Evolutionary conservation across 1,284 basidiomycete genomes (phyloP).

Genomic region (Ceratobasidium sp.): DNA sequence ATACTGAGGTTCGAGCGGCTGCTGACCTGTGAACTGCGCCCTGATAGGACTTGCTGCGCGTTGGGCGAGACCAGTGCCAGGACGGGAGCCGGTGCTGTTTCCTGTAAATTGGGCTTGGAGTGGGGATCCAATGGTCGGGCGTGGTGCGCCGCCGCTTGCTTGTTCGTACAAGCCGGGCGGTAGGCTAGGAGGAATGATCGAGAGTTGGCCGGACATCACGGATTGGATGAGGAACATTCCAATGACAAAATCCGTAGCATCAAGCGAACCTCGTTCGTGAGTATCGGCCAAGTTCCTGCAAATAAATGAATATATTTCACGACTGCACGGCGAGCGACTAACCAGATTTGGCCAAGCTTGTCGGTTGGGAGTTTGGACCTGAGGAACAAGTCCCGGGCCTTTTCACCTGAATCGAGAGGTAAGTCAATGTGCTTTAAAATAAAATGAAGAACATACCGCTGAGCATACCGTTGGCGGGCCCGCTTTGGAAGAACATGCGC

Average conservation of each 20-base stretch:
- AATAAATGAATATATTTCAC: background rate
- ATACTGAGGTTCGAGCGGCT: constrained; percentile 54
- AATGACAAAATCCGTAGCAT: constrained; percentile 92
- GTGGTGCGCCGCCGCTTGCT: constrained; percentile 62
- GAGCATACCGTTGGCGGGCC: constrained; percentile 78
- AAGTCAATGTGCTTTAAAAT: constrained; percentile 30
- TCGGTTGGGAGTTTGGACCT: constrained; percentile 92
- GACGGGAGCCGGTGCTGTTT: constrained; percentile 58
- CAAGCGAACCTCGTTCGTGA: constrained; percentile 87
- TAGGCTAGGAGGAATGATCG: constrained; percentile 76
- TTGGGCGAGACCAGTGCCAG: constrained; percentile 59
- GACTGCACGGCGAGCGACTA: constrained; percentile 25
- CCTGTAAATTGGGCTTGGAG: constrained; percentile 43
- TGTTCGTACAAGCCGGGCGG: constrained; percentile 94
- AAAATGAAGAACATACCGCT: constrained; percentile 59
- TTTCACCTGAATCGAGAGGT: constrained; percentile 67
- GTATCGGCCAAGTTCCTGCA: constrained; percentile 92
- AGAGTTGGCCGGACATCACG: constrained; percentile 82
- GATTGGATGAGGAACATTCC: constrained; percentile 97
- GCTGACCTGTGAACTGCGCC: constrained; percentile 70
- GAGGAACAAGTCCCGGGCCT: constrained; percentile 91
- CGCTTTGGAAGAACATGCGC: constrained; percentile 75
- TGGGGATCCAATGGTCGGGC: constrained; percentile 42
- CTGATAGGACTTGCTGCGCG: constrained; percentile 51
- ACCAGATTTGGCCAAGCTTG: constrained; percentile 95